Percentiles rank a stretch among this genome's conserved stretches.
Evolutionary conservation across 139 green algal genomes (phyloP).

Genomic region (Spirogloea muscicola): DNA sequence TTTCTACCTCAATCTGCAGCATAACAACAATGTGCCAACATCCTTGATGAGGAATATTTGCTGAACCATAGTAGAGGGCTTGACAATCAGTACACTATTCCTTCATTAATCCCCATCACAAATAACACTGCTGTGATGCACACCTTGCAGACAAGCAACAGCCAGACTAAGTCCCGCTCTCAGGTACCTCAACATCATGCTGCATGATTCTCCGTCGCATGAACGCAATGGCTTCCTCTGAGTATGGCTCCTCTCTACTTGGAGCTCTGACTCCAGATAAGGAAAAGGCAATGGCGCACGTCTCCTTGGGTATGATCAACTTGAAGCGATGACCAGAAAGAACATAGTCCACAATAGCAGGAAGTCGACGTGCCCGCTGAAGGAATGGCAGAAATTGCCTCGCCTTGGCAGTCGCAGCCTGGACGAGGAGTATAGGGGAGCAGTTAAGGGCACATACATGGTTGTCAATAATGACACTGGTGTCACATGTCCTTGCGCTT

Average conservation of each 20-base stretch:
- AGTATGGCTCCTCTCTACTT: conserved; percentile 70
- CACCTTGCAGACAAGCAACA: too few relatives aligned
- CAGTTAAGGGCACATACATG: not conserved
- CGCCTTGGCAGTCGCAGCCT: conserved; percentile 53
- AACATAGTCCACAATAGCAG: conserved; percentile 78
- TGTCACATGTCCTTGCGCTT: too few relatives aligned
- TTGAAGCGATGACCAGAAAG: conserved; percentile 76
- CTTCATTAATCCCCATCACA: too few relatives aligned
- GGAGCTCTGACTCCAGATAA: conserved; percentile 75
- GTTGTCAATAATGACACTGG: too few relatives aligned
- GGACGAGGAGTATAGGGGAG: not conserved
- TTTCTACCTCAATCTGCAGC: conserved; percentile 72
- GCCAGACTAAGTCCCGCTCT: too few relatives aligned
- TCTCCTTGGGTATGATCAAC: conserved; percentile 82
- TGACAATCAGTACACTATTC: too few relatives aligned
- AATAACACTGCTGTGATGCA: too few relatives aligned
- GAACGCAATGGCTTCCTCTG: conserved; percentile 77
- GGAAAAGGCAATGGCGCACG: conserved; percentile 79
- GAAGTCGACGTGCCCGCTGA: conserved; percentile 68
- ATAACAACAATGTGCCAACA: too few relatives aligned
- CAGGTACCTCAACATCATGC: conserved; percentile 40
- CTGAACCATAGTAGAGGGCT: too few relatives aligned
- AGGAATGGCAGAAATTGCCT: conserved; percentile 93
- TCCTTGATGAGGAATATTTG: too few relatives aligned
- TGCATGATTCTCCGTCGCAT: conserved; percentile 64